Evolutionary conservation across 164 flowering plant species (phyloP), one percentile per base, ranked within the genome.

Genomic region (Litsea cubeba): DNA sequence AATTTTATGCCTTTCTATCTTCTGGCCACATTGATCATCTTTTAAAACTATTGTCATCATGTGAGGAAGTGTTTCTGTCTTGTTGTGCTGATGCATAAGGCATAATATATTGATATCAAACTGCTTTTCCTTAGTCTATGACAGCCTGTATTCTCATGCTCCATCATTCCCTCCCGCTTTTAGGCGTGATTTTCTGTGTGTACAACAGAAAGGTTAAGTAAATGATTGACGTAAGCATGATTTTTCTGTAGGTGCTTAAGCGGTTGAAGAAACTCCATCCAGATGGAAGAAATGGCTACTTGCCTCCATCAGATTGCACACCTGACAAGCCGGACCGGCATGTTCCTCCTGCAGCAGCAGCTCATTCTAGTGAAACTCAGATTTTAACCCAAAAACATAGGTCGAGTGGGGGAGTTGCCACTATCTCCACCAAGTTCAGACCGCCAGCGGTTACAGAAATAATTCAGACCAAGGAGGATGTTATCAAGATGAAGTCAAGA

Each of bases 191-290:
- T 30, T 23, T 63, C 17, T 63, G 25, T 25, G 5, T 3, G 25
- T 12, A 15, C 20, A 3, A 2, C 28, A 11, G 28, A 10, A 12
- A 23, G 22, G 3, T 63, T 63, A 2, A 40, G 8, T 40, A 5
- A 40, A 63, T 8, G 5, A 23, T 2, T 23, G 66, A 23, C 12
- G 3, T 14, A 23, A 10, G 12, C 28, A 25, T 23, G 18, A 24
- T 63, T 10, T 68, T 35, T 40, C 54, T 68, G 11, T 85, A 94
- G 98, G 90, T 90, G 72, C 82, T 83, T 22, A 90, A 85, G 73
- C 80, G 91, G 74, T 74, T 90, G 68, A 91, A 87, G 83, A 90
- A 84, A 78, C 76, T 76, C 58, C 85, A 81, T 57, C 75, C 80
- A 12, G 83, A 82, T 23, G 81, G 79, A 77, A 83, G 83, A 70